Evolutionary conservation across 1,284 basidiomycete genomes (phyloP).

Genomic region (Ustilago sp.): DNA sequence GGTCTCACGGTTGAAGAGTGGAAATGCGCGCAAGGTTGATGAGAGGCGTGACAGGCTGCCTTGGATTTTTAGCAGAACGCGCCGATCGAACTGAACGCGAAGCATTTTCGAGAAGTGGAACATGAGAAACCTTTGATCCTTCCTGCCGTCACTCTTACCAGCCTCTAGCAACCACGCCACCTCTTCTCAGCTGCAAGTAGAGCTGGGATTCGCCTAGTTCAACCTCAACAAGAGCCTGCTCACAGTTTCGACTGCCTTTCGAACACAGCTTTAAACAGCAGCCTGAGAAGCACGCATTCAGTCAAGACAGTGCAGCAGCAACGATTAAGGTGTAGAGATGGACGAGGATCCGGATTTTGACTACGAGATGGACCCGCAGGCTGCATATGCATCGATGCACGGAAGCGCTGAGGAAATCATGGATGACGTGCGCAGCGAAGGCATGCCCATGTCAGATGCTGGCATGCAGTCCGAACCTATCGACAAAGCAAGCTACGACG

Average conservation of each 20-base stretch:
- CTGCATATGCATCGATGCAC: slow-evolving; percentile 5
- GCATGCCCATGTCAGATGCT: slow-evolving; percentile 33
- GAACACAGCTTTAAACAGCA: not conserved
- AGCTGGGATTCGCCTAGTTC: not conserved
- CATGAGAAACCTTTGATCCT: not conserved
- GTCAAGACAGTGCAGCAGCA: not conserved
- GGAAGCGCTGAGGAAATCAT: slow-evolving; percentile 28
- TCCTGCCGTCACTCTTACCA: not conserved
- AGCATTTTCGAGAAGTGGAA: not conserved
- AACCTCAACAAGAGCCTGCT: not conserved
- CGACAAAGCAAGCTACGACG: slow-evolving; percentile 30
- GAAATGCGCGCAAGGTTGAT: not conserved
- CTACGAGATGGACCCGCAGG: slow-evolving; percentile 47
- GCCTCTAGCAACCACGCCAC: not conserved
- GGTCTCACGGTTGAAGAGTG: not conserved
- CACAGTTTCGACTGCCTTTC: not conserved
- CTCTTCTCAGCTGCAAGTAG: not conserved
- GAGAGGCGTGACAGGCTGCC: slow-evolving; percentile 1
- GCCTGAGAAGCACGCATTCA: not conserved
- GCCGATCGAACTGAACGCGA: not conserved
- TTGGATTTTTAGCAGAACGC: not conserved
- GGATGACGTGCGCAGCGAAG: slow-evolving; percentile 31
- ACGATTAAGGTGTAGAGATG: slow-evolving; percentile 14
- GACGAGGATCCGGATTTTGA: slow-evolving; percentile 31
- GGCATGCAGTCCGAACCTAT: slow-evolving; percentile 10